Conservation (phyloP, 2,329 filamentous ascomycete genomes). For the Beauveria scarabaeidicola region DNA sequence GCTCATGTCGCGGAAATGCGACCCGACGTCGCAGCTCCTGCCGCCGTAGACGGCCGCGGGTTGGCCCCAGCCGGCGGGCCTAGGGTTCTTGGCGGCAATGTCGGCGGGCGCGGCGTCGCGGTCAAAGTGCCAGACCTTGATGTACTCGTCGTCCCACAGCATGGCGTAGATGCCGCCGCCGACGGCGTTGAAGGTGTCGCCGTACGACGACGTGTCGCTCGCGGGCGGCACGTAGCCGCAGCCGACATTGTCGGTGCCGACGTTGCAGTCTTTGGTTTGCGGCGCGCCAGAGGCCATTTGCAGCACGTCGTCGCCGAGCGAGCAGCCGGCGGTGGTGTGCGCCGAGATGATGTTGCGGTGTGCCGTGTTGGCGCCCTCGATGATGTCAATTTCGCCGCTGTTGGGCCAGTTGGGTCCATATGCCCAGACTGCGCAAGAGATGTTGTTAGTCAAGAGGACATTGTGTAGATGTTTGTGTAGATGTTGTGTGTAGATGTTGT, state of each 20-base stretch:
- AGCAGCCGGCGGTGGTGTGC: conserved; percentile 40
- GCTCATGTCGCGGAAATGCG: conserved; percentile 58
- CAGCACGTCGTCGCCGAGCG: conserved; percentile 13
- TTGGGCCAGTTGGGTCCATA: conserved; percentile 50
- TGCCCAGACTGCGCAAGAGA: conserved; percentile 36
- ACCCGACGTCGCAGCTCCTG: conserved; percentile 53
- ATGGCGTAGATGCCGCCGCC: conserved; percentile 63
- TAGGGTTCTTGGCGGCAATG: conserved; percentile 48
- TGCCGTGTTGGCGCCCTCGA: conserved; percentile 60
- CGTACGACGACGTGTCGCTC: conserved; percentile 42
- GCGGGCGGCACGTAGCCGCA: conserved; percentile 34
- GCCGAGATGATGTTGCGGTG: conserved; percentile 52
- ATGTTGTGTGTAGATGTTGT: too few species aligned
- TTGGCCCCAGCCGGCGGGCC: conserved; percentile 58
- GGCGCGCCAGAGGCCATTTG: conserved; percentile 5
- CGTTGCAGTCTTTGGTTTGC: conserved; percentile 26
- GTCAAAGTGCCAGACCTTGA: conserved; percentile 71
- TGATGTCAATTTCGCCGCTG: conserved; percentile 60
- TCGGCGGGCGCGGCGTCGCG: conserved; percentile 57
- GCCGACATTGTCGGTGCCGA: conserved; percentile 31
- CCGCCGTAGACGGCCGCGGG: conserved; percentile 64
- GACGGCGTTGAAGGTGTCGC: conserved; percentile 56
- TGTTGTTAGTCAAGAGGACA: neutral
- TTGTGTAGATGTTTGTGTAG: too few species aligned
- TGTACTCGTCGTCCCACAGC: conserved; percentile 58